Evolutionary conservation across 305 asterid species (phyloP).

Genomic region (Fraxinus velutina): DNA sequence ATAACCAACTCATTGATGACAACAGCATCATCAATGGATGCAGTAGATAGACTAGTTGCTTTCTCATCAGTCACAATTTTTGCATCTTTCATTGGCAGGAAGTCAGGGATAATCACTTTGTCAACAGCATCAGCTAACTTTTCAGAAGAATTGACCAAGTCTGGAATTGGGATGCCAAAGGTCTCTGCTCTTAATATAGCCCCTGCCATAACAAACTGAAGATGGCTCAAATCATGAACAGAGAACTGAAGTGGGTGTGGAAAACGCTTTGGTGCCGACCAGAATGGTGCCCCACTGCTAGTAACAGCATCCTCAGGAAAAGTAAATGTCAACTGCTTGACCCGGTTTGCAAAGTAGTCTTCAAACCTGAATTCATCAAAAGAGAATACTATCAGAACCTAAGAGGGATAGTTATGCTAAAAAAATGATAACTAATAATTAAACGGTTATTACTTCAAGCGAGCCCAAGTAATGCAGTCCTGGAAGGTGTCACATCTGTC

Average conservation of each 20-base stretch:
- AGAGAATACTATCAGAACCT: slow-evolving; percentile 9
- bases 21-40: slow-evolving; percentile 41
- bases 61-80: slow-evolving; percentile 43
- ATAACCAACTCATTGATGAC: slow-evolving; percentile 27
- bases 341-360: slow-evolving; percentile 39
- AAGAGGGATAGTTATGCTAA: background rate
- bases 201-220: slow-evolving; percentile 37
- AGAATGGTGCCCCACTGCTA: slow-evolving; percentile 40
- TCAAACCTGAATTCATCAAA: slow-evolving; percentile 31
- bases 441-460: slow-evolving; percentile 29
- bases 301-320: slow-evolving; percentile 40
- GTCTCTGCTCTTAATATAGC: slow-evolving; percentile 43
- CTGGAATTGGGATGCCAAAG: slow-evolving; percentile 40
- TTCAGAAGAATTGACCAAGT: slow-evolving; percentile 28
- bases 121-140: slow-evolving; percentile 36
- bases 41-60: slow-evolving; percentile 36
- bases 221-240: slow-evolving; percentile 29
- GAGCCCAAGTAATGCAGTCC: slow-evolving; percentile 44
- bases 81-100: slow-evolving; percentile 37
- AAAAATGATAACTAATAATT: background rate
- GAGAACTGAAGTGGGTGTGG: slow-evolving; percentile 41
- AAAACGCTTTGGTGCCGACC: slow-evolving; percentile 48
- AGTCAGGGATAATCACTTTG: slow-evolving; percentile 37
- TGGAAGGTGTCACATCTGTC: slow-evolving; percentile 38
- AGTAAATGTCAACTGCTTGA: slow-evolving; percentile 38